Evolutionary conservation across 2,329 filamentous ascomycete species (phyloP).

Genomic region (Ilyonectria sp.): DNA sequence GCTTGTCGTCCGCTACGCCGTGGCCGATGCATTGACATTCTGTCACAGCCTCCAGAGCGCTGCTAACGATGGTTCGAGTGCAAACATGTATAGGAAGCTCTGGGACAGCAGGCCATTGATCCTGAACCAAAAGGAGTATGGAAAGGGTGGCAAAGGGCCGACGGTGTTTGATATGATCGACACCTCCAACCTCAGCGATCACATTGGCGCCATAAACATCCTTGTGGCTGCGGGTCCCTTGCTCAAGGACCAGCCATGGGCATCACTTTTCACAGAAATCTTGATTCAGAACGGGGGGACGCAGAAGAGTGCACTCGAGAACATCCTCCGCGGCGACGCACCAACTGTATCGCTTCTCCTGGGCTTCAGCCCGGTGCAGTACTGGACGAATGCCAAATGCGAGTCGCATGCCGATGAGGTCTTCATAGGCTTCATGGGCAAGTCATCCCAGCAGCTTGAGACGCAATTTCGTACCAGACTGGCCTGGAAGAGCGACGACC

Average conservation of each 20-base stretch:
- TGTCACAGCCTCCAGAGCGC: slow-evolving; percentile 65
- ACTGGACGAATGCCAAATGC: slow-evolving; percentile 64
- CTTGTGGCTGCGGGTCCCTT: slow-evolving; percentile 63
- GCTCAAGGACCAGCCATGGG: slow-evolving; percentile 58
- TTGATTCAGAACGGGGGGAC: slow-evolving; percentile 52
- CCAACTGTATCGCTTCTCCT: slow-evolving; percentile 64
- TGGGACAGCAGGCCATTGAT: slow-evolving; percentile 57
- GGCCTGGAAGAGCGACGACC: slow-evolving; percentile 55
- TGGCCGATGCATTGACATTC: slow-evolving; percentile 66
- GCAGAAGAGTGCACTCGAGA: slow-evolving; percentile 52
- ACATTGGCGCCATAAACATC: slow-evolving; percentile 56
- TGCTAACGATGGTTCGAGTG: slow-evolving; percentile 49
- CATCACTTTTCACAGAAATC: slow-evolving; percentile 65
- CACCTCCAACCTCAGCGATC: slow-evolving; percentile 62
- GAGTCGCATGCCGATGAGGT: slow-evolving; percentile 59
- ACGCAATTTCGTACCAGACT: slow-evolving; percentile 50
- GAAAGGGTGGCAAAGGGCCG: slow-evolving; percentile 52
- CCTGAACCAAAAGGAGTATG: slow-evolving; percentile 61
- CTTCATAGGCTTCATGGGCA: slow-evolving; percentile 45
- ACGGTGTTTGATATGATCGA: slow-evolving; percentile 70
- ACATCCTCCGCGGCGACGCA: slow-evolving; percentile 63
- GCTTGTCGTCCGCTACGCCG: slow-evolving; percentile 61
- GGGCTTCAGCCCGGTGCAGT: slow-evolving; percentile 65
- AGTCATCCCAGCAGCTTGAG: slow-evolving; percentile 26
- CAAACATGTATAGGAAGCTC: slow-evolving; percentile 60